A percentile compares a stretch with the other conserved stretches of the same genome.
Evolutionary conservation across 2,329 filamentous ascomycete species (phyloP).

Genomic region (Ophiocordyceps sinensis): DNA sequence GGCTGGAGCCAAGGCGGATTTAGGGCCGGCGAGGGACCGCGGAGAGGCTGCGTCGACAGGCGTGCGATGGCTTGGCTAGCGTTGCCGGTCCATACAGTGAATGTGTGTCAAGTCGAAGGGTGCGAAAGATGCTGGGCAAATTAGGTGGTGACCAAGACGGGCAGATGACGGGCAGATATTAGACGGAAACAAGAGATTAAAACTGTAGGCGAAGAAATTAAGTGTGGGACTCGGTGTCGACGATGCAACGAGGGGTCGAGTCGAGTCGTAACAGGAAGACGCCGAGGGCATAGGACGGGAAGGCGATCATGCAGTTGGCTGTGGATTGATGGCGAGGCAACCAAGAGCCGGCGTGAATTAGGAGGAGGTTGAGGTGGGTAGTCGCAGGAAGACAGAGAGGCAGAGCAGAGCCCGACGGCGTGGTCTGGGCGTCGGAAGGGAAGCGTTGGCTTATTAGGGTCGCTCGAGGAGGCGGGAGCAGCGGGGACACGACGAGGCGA

Average conservation of each 20-base stretch:
- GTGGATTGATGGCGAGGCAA: not conserved
- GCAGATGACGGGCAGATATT: slow-evolving; percentile 1
- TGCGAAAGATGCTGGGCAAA: slow-evolving; percentile 12
- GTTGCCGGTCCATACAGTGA: not conserved
- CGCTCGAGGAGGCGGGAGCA: no score
- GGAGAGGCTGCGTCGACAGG: not conserved
- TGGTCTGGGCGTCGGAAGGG: no score
- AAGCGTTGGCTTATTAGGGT: no score
- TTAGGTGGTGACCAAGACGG: slow-evolving; percentile 18
- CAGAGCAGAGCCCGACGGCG: no score
- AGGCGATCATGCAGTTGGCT: not conserved
- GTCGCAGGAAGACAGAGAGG: no score
- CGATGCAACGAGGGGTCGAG: not conserved
- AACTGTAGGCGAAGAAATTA: slow-evolving; percentile 3
- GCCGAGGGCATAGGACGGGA: not conserved
- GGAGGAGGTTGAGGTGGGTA: no score
- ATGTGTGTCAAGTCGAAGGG: slow-evolving; percentile 2
- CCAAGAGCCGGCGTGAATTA: not conserved
- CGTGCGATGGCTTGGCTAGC: not conserved
- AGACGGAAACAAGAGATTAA: not conserved
- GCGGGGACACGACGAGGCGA: not conserved
- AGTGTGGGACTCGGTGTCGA: slow-evolving; percentile 3
- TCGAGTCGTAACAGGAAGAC: not conserved
- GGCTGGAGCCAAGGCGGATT: not conserved
- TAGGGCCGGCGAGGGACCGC: not conserved